Evolutionary conservation across 805 yeast species (phyloP), one percentile per base, ranked within the genome.

Genomic region (Lachancea quebecensis): DNA sequence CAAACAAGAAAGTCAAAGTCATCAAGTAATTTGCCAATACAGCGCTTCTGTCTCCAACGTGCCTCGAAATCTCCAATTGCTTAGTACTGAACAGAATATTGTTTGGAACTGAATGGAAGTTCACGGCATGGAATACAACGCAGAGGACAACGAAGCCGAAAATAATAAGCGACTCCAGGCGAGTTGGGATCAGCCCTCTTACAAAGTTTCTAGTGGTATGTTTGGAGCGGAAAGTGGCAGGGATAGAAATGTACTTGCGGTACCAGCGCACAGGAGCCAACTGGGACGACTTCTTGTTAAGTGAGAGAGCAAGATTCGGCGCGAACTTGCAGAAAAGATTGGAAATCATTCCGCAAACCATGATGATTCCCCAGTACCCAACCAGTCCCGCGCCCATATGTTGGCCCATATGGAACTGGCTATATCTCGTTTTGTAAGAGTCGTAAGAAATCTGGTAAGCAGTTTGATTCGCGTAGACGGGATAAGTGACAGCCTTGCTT

Each of bases 1-100:
- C 85, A 62, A 85, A 80, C 45, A 82, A 66, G 49, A 76, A 73
- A 10, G 79, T 57, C 8, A 74, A 59, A 2, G 86, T 85, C 48
- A 79, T 67, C 46, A 78, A 44, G 48, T 71, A 77, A 38, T 74
- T 57, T 2, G 73, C 62, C 50, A 75, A 60, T 21, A 75, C 49
- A 29, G 75, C 82, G 10, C 78, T 60, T 59, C 85, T 68, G 59
- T 78, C 82, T 25, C 76, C 80, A 17, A 80, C 48, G 32, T 48
- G 48, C 32, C 58, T 41, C 4, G 49, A 38, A 34, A 58, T 39
- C 38, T 56, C 57, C 18, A 46, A 33, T 17, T 36, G 43, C 39
- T 48, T 48, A 17, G 34, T 44, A 10, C 46, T 37, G 42, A 44
- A 53, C 29, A 44, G 39, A 5, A 48, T 33, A 11, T 49, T 47